A percentile compares a stretch with the other conserved stretches of the same genome.
Conservation (phyloP, 495 filamentous ascomycete species). For the Penicillium malachiteum region DNA sequence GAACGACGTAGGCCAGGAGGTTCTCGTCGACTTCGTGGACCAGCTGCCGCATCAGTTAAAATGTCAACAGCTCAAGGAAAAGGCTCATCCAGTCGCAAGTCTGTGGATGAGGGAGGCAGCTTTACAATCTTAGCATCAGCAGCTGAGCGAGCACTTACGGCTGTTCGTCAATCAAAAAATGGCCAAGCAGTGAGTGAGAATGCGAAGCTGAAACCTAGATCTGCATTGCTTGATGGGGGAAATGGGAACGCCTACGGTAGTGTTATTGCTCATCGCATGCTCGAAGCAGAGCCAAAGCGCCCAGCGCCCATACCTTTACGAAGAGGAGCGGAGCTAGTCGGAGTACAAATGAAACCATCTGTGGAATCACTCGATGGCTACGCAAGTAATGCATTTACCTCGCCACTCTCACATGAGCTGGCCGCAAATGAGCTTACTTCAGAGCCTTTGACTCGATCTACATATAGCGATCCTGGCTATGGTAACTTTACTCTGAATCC, state of each 20-base stretch:
- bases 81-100: conserved; percentile 33
- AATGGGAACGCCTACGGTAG: conserved; percentile 32
- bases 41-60: no score
- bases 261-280: conserved; percentile 23
- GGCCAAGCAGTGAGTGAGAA: conserved; percentile 23
- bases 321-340: conserved; percentile 14
- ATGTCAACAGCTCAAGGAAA: conserved; percentile 31
- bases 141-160: conserved; percentile 38
- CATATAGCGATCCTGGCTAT: conserved; percentile 39
- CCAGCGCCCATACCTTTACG: conserved; percentile 25
- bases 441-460: conserved; percentile 30
- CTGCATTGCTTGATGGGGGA: conserved; percentile 16
- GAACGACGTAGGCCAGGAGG: conserved; percentile 20
- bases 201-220: neutral
- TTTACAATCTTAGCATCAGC: conserved; percentile 31
- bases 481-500: conserved; percentile 8
- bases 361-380: conserved; percentile 33
- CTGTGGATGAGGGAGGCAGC: conserved; percentile 14
- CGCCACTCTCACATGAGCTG: conserved; percentile 32
- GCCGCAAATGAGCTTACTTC: conserved; percentile 27
- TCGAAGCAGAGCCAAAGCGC: conserved; percentile 20
- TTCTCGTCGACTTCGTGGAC: no score
- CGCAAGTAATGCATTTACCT: conserved; percentile 27
- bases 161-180: conserved; percentile 38
- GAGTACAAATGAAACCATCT: conserved; percentile 34